A percentile compares a stretch with the other conserved stretches of the same genome.
Evolutionary conservation across 495 filamentous ascomycete genomes (phyloP).

Genomic region (Talaromyces thailandensis): DNA sequence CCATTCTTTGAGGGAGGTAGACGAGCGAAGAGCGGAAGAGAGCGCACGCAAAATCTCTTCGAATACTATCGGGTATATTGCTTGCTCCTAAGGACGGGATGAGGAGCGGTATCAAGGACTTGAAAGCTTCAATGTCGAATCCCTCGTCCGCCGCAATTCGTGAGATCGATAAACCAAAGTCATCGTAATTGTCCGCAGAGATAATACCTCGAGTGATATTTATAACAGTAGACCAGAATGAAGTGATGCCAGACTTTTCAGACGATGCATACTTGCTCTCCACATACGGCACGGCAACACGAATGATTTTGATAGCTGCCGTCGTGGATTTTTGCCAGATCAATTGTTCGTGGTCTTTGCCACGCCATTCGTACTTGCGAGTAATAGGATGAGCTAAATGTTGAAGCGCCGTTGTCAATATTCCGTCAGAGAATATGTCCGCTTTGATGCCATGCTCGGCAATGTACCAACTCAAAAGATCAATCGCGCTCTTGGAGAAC

Average conservation of each 20-base stretch:
- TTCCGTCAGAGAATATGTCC: constrained; percentile 56
- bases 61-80: constrained; percentile 54
- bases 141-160: constrained; percentile 42
- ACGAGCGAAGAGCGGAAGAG: constrained; percentile 82
- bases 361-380: constrained; percentile 65
- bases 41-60: constrained; percentile 60
- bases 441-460: constrained; percentile 50
- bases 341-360: constrained; percentile 46
- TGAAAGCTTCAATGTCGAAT: constrained; percentile 74
- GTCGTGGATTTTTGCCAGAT: constrained; percentile 76
- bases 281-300: constrained; percentile 55
- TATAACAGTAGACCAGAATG: constrained; percentile 35
- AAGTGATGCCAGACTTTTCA: constrained; percentile 19
- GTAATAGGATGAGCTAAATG: constrained; percentile 59
- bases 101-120: constrained; percentile 56
- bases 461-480: constrained; percentile 55
- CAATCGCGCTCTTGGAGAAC: constrained; percentile 69
- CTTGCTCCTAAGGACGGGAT: constrained; percentile 62
- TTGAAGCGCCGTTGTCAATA: constrained; percentile 49
- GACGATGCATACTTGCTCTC: constrained; percentile 32
- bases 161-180: constrained; percentile 16
- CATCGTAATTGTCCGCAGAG: constrained; percentile 26
- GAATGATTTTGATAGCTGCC: constrained; percentile 57
- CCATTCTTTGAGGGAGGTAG: constrained; percentile 56
- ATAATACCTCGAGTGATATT: constrained; percentile 32